These are phyloP conservation scores for Sequoiadendron giganteum DNA, from an alignment of 75 land plant species.

Conservation along the genomic window DNA sequence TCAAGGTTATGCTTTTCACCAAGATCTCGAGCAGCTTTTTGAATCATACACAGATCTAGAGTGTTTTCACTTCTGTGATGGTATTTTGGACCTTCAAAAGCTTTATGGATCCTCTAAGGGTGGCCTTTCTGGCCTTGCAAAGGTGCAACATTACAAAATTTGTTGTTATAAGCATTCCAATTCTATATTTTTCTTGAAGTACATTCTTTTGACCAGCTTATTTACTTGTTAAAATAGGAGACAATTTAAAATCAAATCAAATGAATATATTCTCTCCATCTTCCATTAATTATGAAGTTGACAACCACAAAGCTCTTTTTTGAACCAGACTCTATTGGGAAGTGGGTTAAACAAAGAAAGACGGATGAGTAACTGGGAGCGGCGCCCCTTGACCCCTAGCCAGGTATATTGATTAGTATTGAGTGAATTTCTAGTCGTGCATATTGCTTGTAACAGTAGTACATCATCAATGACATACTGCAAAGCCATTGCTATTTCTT, in stretches of 20 bases:
- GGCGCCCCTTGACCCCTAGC: conserved; percentile 50
- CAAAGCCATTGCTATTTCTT: background rate
- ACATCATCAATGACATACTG: background rate
- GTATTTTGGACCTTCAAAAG: conserved; percentile 63
- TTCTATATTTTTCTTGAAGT: background rate
- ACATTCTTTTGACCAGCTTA: background rate
- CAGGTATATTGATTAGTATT: conserved; percentile 34
- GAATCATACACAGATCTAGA: conserved; percentile 53
- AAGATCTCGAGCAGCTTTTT: conserved; percentile 55
- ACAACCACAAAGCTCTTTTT: background rate
- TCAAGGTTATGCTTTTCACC: conserved; percentile 57
- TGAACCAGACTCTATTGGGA: conserved; percentile 54
- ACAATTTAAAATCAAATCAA: background rate
- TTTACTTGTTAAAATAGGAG: no score
- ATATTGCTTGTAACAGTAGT: background rate
- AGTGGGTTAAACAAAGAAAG: conserved; percentile 64
- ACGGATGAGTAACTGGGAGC: conserved; percentile 68
- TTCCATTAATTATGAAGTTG: background rate
- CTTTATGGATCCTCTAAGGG: conserved; percentile 55
- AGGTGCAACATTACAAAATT: conserved; percentile 24
- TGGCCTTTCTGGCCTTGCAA: conserved; percentile 59
- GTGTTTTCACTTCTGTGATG: conserved; percentile 59
- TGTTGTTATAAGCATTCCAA: background rate
- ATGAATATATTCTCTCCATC: background rate
- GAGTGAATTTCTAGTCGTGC: background rate